Evolutionary conservation across 2,329 filamentous ascomycete species (phyloP), one percentile per base, ranked within the genome.

Genomic region (Pseudogymnoascus sp.): DNA sequence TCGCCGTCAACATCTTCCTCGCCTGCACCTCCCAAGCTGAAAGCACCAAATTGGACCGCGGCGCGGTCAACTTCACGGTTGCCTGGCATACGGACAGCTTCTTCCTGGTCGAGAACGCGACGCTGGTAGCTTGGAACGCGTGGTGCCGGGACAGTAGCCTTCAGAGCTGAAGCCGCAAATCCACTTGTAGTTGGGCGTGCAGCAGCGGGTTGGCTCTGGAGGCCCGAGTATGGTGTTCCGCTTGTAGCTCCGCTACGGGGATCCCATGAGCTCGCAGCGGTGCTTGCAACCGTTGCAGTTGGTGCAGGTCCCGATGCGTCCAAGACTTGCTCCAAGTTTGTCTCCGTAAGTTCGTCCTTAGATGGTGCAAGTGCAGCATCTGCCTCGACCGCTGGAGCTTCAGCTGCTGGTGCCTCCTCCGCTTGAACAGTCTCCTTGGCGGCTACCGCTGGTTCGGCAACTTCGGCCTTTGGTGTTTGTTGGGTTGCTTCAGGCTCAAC

Each of bases 81-180:
- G 65, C 91, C 92, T 53, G 95, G 95, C 93, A 99, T 97, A 68
- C 96, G 92, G 41, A 99, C 95, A 64, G 95, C 91, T 78, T 99
- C 95, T 76, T 96, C 93, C 74, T 99, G 95, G 71, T 98, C 93
- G 72, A 96, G 82, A 62, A 97, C 84, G 71, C 91, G 89, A 68
- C 93, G 87, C 75, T 96, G 89, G 76, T 89, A 91, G 77, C 88
- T 93, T 19, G 91, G 85, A 62, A 86, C 87, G 65, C 93, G 89
- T 65, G 81, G 79, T 63, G 83, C 77, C 24, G 84, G 79, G 66
- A 71, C 86, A 78, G 64, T 84, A 11, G 90, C 90, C 79, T 96
- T 96, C 71, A 90, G 81, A 26, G 91, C 91, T 60, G 88, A 89
- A n/a, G 90, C 83, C 60, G 89, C 90, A 74, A 85, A 96, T 62